A percentile compares a stretch with the other conserved stretches of the same genome.
These are phyloP conservation scores for Hymenochaete sp. DNA, from an alignment of 1,284 basidiomycete genomes.

Conservation along the genomic window DNA sequence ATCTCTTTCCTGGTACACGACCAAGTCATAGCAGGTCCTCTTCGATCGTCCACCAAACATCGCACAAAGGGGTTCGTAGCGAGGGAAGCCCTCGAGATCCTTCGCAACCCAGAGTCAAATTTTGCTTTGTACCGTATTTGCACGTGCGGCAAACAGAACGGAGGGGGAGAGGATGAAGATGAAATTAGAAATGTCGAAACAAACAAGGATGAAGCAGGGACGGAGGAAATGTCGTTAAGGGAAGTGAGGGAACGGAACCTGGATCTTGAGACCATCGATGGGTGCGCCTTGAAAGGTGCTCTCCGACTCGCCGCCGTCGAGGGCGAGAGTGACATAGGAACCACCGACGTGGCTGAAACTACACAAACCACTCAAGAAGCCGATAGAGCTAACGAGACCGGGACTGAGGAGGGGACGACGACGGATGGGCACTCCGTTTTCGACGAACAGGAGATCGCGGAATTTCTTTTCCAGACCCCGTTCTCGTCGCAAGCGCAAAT, in stretches of 20 bases:
- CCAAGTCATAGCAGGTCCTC: conserved; percentile 46
- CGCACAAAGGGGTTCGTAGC: conserved; percentile 59
- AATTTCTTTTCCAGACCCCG: too few species aligned
- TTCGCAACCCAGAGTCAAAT: conserved; percentile 39
- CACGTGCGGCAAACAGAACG: conserved; percentile 34
- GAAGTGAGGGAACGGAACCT: conserved; percentile 10
- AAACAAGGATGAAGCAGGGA: conserved; percentile 7
- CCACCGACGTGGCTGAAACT: conserved; percentile 16
- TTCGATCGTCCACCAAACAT: conserved; percentile 43
- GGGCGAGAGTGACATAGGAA: conserved; percentile 8
- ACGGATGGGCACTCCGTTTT: too few species aligned
- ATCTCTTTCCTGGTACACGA: conserved; percentile 52
- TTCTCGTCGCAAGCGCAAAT: too few species aligned
- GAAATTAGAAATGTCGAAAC: conserved; percentile 3
- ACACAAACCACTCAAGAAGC: too few species aligned
- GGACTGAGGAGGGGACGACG: too few species aligned
- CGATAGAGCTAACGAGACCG: too few species aligned
- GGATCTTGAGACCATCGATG: conserved; percentile 12
- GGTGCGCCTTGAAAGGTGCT: conserved; percentile 9
- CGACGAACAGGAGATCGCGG: too few species aligned
- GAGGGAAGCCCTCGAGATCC: conserved; percentile 44
- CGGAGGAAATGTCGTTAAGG: conserved; percentile 1
- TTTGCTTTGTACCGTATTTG: conserved; percentile 44
- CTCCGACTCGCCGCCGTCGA: conserved; percentile 7
- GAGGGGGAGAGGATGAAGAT: too few species aligned